Conservation (phyloP, 352 stramenopile species). For the Pythium brachiatum region DNA sequence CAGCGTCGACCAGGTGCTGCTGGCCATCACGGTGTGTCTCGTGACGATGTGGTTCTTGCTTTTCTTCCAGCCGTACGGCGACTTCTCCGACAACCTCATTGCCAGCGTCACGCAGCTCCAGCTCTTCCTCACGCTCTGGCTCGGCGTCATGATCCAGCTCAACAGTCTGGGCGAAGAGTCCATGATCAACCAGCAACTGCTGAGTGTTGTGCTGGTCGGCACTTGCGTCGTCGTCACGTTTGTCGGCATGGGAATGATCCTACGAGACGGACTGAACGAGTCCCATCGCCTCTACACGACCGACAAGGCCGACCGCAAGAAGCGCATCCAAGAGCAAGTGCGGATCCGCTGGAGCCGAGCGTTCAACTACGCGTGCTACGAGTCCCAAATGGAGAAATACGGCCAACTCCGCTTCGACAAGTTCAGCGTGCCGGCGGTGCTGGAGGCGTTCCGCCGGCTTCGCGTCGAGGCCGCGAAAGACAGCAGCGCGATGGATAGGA, state of each 20-base stretch:
- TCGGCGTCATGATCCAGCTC: constrained; percentile 71
- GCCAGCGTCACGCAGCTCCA: constrained; percentile 73
- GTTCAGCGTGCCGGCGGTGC: constrained; percentile 49
- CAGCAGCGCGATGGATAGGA: not conserved
- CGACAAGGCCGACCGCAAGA: constrained; percentile 39
- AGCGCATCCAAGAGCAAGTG: constrained; percentile 36
- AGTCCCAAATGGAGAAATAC: constrained; percentile 39
- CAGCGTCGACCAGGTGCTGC: constrained; percentile 64
- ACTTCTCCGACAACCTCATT: constrained; percentile 70
- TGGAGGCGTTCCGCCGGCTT: constrained; percentile 45
- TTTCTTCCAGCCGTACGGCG: constrained; percentile 73
- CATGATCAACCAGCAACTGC: constrained; percentile 57
- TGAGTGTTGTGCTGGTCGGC: constrained; percentile 62
- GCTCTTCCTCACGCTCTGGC: constrained; percentile 80
- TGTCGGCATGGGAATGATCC: constrained; percentile 60
- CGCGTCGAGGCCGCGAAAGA: constrained; percentile 20
- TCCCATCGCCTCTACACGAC: constrained; percentile 40
- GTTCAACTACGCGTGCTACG: constrained; percentile 59
- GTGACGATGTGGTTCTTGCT: constrained; percentile 77
- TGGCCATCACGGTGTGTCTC: constrained; percentile 65
- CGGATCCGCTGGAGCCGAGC: constrained; percentile 42
- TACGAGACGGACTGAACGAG: constrained; percentile 49
- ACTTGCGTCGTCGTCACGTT: constrained; percentile 61
- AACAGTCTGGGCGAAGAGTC: constrained; percentile 60
- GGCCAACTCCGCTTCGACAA: constrained; percentile 40